phyloP scores from a whole-genome alignment of 2,329 filamentous ascomycete genomes.

The Eurotiales sp. region DNA sequence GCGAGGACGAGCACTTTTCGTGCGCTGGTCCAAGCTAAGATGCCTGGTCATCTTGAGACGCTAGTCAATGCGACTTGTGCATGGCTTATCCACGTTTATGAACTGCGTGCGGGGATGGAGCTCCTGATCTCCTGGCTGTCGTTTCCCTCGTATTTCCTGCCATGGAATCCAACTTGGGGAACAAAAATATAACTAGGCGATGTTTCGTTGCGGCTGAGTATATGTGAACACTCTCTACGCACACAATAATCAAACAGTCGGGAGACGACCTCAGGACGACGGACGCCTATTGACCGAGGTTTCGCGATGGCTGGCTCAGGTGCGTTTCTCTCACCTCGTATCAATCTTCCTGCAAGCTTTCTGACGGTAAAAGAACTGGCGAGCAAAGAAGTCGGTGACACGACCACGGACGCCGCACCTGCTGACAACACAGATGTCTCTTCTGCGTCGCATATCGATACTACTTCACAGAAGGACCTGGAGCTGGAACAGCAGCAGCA shows the following conservation, averaged over 20 bases:
- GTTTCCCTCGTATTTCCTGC: constrained; percentile 1
- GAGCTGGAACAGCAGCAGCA: background rate
- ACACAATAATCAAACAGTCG: too few species aligned
- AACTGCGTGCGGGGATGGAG: background rate
- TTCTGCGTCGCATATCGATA: background rate
- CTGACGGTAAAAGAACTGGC: too few species aligned
- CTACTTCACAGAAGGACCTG: background rate
- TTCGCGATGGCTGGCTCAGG: background rate
- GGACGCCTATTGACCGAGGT: too few species aligned
- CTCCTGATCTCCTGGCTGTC: background rate
- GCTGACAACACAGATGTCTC: background rate
- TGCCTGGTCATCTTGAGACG: background rate
- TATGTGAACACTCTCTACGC: too few species aligned
- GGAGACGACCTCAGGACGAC: too few species aligned
- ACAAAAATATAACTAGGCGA: too few species aligned
- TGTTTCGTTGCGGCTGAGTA: too few species aligned
- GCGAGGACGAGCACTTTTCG: too few species aligned
- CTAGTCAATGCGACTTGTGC: background rate
- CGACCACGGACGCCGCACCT: background rate
- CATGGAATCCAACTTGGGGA: too few species aligned
- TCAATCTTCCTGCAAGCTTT: too few species aligned
- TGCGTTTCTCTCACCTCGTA: background rate
- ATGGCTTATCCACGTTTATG: background rate
- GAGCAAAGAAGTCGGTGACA: background rate
- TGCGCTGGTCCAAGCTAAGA: background rate